These are phyloP conservation scores for Spergularia marina DNA, from an alignment of 148 eudicot species.

Conservation along the genomic window DNA sequence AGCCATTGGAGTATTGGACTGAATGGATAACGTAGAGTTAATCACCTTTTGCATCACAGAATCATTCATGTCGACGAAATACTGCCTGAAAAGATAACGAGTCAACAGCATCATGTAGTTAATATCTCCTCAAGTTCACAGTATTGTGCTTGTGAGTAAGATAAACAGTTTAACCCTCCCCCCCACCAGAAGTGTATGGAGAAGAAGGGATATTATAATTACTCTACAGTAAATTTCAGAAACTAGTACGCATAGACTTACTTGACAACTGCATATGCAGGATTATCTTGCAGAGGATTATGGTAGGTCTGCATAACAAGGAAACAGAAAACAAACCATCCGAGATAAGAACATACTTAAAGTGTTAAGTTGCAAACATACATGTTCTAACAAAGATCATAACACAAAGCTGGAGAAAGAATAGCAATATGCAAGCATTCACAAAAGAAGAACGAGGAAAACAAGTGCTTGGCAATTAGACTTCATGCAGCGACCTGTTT, in stretches of 20 bases:
- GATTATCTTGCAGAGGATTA: conserved; percentile 78
- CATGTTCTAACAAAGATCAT: background rate
- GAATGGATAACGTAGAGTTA: background rate
- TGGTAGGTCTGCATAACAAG: conserved; percentile 63
- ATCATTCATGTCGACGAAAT: conserved; percentile 79
- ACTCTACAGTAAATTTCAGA: background rate
- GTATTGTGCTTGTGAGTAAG: background rate
- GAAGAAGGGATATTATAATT: background rate
- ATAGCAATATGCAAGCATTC: background rate
- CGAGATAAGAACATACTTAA: background rate
- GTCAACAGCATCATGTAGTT: conserved; percentile 7
- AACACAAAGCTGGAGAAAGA: background rate
- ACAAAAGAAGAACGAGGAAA: background rate
- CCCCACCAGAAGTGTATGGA: background rate
- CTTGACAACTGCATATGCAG: conserved; percentile 91
- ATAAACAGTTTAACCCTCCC: conserved; percentile 1
- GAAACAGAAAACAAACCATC: background rate
- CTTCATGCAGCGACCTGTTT: background rate
- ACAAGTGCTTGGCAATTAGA: background rate
- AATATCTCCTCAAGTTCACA: background rate
- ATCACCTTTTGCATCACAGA: conserved; percentile 77
- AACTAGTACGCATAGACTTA: conserved; percentile 31
- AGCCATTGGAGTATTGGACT: background rate
- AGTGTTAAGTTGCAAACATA: background rate
- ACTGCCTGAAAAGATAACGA: conserved; percentile 65